Conservation (phyloP, 2,329 filamentous ascomycete species). For the Rasamsonia emersonii region DNA sequence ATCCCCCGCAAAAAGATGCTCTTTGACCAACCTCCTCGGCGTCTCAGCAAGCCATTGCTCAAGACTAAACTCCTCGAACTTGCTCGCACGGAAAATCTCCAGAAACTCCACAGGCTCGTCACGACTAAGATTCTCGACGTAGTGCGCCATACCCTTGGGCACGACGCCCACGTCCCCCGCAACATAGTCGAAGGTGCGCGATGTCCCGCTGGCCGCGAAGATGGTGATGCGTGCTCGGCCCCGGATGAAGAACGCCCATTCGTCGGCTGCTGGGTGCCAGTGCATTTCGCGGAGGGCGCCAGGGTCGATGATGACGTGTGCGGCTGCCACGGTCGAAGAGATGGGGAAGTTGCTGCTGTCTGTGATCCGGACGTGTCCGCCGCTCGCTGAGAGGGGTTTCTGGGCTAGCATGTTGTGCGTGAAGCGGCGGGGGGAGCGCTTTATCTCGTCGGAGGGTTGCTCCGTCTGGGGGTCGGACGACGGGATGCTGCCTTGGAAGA, state of each 20-base stretch:
- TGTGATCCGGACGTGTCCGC: conserved; percentile 61
- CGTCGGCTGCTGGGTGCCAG: conserved; percentile 70
- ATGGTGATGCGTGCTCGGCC: conserved; percentile 67
- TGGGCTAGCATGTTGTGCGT: conserved; percentile 62
- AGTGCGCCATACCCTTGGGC: conserved; percentile 67
- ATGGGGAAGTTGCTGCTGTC: conserved; percentile 67
- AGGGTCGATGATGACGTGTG: conserved; percentile 60
- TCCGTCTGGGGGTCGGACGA: conserved; percentile 56
- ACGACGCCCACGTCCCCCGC: conserved; percentile 69
- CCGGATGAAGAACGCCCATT: conserved; percentile 69
- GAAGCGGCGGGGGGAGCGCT: conserved; percentile 61
- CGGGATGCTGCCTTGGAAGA: conserved; percentile 60
- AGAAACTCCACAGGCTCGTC: conserved; percentile 65
- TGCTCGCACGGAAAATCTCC: conserved; percentile 62
- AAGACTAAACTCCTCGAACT: conserved; percentile 69
- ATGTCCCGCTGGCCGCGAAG: conserved; percentile 60
- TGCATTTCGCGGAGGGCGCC: conserved; percentile 69
- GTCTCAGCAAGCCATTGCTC: no score
- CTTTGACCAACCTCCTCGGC: no score
- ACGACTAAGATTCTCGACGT: conserved; percentile 65
- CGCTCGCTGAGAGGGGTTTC: conserved; percentile 53
- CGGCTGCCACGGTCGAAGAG: conserved; percentile 63
- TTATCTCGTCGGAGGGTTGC: conserved; percentile 51
- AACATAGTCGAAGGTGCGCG: conserved; percentile 65
- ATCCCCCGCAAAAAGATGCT: no score